Evolutionary conservation across 1,139 yeast species (phyloP), one percentile per base, ranked within the genome.

Genomic region (Hemisphaericaspora lyxosophila): DNA sequence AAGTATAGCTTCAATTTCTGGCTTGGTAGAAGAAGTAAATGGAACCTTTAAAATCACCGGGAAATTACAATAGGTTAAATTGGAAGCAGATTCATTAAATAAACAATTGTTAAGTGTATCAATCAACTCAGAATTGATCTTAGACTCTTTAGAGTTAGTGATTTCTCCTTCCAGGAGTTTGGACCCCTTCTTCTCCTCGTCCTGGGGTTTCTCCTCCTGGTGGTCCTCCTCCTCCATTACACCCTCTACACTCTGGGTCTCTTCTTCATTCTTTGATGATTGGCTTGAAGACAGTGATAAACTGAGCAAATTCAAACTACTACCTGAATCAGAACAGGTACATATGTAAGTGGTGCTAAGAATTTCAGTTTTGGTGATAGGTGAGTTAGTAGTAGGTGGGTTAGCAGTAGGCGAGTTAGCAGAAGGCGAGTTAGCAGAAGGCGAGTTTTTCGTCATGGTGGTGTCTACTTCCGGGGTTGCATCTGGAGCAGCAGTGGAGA

Each of bases 11-110:
- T 38, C 35, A 26, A 40, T 31, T 11, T 26, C 17, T 3, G 22
- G 12, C 28, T 24, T 23, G 3, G 31, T 27, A 19, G 33, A 31
- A 3, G 20, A 28, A 7, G 19, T 18, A 33, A 35, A 15, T 8
- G 33, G 32, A 4, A 46, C 34, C 18, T 38, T 39, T 23, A 46
- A 28, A 17, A 41, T 31, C 4, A 44, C 43, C 2, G 51, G 50
- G 18, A 47, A 47, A 33, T 36, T 40, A 14, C 40, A 39, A 29
- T 35, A 40, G 9, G 34, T 35, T 15, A 29, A 39, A 30, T 38
- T 40, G 1, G 38, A 17, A 5, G 39, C 33, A 18, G 31, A 12
- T 12, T 36, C 44, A n/a, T 35, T 34, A 29, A 45, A 40, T 13
- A 46, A 26, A 20, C 32, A 36, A 11, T 43, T 37, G 28, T 45